A percentile compares a stretch with the other conserved stretches of the same genome.
These are phyloP conservation scores for Coniophora puteana DNA, from an alignment of 1,284 basidiomycete species.

Conservation along the genomic window DNA sequence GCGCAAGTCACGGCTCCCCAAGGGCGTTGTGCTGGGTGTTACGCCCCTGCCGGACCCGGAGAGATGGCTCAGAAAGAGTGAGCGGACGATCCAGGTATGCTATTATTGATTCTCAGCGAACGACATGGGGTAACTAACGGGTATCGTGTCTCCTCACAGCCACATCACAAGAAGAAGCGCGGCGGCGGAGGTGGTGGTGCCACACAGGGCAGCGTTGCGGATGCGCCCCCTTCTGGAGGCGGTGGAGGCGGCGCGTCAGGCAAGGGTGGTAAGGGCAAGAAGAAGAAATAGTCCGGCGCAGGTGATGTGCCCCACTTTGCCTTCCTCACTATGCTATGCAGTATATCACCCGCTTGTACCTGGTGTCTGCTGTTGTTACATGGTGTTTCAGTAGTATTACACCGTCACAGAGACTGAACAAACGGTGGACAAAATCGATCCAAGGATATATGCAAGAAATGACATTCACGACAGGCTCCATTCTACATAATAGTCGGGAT, in stretches of 20 bases:
- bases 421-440: no score
- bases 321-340: background rate
- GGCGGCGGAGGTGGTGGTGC: slow-evolving; percentile 52
- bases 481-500: no score
- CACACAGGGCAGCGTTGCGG: slow-evolving; percentile 55
- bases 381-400: no score
- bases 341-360: no score
- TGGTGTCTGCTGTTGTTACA: no score
- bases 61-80: slow-evolving; percentile 79
- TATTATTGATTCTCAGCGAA: no score
- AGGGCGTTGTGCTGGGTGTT: slow-evolving; percentile 68
- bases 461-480: no score
- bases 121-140: no score
- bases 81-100: slow-evolving; percentile 54
- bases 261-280: slow-evolving; percentile 45
- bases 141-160: no score
- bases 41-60: slow-evolving; percentile 78
- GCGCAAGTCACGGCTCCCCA: slow-evolving; percentile 64
- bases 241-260: slow-evolving; percentile 32
- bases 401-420: no score
- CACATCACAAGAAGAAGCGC: slow-evolving; percentile 39
- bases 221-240: slow-evolving; percentile 22
- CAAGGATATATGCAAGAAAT: no score
- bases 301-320: background rate
- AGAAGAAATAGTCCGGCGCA: slow-evolving; percentile 38